Evolutionary conservation across 495 filamentous ascomycete species (phyloP).

Genomic region (Tuber borchii): DNA sequence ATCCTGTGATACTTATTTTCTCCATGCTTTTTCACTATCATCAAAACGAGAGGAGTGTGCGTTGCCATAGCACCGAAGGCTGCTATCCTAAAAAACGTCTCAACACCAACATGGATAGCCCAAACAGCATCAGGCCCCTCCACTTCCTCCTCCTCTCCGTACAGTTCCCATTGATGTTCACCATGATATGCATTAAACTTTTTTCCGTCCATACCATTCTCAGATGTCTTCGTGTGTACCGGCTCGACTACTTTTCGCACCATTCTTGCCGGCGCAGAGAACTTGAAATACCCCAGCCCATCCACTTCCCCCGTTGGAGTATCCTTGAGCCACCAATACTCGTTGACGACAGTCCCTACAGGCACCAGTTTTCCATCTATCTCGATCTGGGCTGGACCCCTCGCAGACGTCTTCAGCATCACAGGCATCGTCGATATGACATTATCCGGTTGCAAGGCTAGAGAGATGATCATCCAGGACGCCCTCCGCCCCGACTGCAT

Average conservation of each 20-base stretch:
- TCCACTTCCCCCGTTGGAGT: not conserved
- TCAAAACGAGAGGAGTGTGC: not conserved
- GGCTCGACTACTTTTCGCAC: not conserved
- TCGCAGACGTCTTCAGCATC: not conserved
- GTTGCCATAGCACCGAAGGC: not conserved
- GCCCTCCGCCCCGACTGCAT: not conserved
- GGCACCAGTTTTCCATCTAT: not conserved
- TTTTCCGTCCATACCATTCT: not conserved
- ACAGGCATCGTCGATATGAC: constrained; percentile 6
- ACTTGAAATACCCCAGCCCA: constrained; percentile 1
- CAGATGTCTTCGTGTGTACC: not conserved
- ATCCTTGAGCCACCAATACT: not conserved
- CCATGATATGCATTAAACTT: not conserved
- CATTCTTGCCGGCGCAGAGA: not conserved
- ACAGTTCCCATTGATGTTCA: not conserved
- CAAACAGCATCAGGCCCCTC: not conserved
- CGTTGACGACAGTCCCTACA: not conserved
- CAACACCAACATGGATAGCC: not conserved
- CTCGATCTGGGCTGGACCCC: not conserved
- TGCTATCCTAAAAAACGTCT: not conserved
- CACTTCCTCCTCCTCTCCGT: not conserved
- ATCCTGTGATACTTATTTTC: not conserved
- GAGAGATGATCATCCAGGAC: not conserved
- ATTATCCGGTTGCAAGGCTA: not conserved
- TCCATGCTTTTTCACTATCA: not conserved